Evolutionary conservation across 257 asterid genomes (phyloP).

Genomic region (Pogostemon cablin): DNA sequence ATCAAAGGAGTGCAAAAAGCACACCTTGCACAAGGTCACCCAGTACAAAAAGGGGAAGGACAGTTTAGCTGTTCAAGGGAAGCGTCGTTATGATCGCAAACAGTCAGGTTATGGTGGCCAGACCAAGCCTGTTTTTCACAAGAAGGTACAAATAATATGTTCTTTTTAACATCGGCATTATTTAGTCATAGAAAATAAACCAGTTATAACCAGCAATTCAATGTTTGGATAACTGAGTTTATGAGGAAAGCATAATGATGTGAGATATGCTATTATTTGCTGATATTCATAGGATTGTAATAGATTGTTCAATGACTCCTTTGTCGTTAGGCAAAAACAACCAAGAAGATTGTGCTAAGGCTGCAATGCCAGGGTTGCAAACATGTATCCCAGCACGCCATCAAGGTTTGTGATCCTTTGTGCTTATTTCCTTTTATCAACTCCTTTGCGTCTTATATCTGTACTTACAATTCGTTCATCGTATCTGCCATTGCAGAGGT

Average conservation of each 20-base stretch:
- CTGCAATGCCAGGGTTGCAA: slow-evolving; percentile 75
- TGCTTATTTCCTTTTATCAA: not conserved
- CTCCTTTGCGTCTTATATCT: not conserved
- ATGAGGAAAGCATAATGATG: not conserved
- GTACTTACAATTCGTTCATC: not conserved
- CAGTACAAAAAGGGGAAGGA: slow-evolving; percentile 81
- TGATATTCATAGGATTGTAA: not conserved
- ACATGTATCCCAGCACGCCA: slow-evolving; percentile 71
- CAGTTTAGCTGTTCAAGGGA: slow-evolving; percentile 74
- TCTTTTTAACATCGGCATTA: not conserved
- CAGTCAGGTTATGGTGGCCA: slow-evolving; percentile 92
- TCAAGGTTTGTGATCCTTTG: slow-evolving; percentile 48
- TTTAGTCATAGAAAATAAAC: not conserved
- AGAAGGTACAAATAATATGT: slow-evolving; percentile 52
- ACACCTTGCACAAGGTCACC: slow-evolving; percentile 82
- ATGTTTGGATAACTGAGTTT: not conserved
- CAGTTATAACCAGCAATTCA: not conserved
- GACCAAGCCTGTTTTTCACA: slow-evolving; percentile 88
- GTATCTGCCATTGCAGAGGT: slow-evolving; percentile 41
- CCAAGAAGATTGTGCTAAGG: slow-evolving; percentile 77
- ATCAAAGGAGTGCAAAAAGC: slow-evolving; percentile 79
- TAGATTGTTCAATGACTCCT: not conserved
- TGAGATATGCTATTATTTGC: no score
- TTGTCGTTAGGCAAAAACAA: slow-evolving; percentile 58
- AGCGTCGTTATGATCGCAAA: slow-evolving; percentile 83